A percentile compares a stretch with the other conserved stretches of the same genome.
phyloP scores from a whole-genome alignment of 139 green algal genomes.

The Micractinium conductrix region DNA sequence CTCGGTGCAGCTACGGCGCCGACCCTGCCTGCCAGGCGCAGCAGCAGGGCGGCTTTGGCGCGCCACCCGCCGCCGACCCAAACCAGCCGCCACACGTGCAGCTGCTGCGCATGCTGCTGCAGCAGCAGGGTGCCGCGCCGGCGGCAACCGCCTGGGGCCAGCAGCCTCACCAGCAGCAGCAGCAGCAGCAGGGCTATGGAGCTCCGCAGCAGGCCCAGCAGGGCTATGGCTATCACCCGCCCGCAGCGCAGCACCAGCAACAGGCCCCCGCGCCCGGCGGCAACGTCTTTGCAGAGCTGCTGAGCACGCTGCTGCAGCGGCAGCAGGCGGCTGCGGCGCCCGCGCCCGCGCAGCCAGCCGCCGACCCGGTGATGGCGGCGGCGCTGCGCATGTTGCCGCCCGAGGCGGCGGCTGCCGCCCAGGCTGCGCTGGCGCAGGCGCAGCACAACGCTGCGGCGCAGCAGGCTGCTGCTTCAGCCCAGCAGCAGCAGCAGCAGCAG shows the following conservation, averaged over 20 bases:
- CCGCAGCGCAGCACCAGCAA: no score
- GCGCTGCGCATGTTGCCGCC: conserved; percentile 15
- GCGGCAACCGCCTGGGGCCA: not conserved
- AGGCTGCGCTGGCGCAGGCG: not conserved
- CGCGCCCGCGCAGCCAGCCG: not conserved
- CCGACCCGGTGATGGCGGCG: not conserved
- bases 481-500: not conserved
- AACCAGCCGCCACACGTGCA: not conserved
- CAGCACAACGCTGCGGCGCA: not conserved
- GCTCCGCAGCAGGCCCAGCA: no score
- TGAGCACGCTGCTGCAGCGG: conserved; percentile 1
- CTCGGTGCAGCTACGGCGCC: not conserved
- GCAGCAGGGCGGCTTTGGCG: not conserved
- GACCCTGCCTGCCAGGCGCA: not conserved
- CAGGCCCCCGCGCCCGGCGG: not conserved
- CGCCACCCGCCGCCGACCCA: not conserved
- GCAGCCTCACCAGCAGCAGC: not conserved
- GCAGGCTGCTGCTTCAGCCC: not conserved
- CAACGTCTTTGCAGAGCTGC: conserved; percentile 1
- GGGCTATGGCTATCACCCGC: no score
- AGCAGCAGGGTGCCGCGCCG: not conserved
- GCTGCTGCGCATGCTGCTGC: conserved; percentile 20
- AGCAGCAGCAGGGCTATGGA: no score
- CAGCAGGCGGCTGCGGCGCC: conserved; percentile 1
- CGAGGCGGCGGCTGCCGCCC: not conserved